phyloP scores from a whole-genome alignment of 2,329 filamentous ascomycete species.

The Chrysoporthe austroafricana region DNA sequence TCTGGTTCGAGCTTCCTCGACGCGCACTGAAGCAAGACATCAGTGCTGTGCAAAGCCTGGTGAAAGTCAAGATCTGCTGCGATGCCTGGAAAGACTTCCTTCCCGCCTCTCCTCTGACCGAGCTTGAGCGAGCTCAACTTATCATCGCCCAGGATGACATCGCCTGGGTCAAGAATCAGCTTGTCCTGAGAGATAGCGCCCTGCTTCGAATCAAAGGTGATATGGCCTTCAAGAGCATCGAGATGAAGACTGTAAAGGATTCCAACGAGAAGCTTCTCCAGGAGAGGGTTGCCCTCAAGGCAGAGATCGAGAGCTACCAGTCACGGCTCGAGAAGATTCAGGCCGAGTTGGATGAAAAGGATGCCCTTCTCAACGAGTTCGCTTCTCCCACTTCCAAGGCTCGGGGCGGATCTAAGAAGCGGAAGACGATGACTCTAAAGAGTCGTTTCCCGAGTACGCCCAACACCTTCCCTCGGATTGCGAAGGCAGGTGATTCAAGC shows the following conservation, averaged over 20 bases:
- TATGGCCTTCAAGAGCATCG: neutral
- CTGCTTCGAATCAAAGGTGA: neutral
- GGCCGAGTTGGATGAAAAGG: slow-evolving; percentile 8
- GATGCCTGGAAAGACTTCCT: slow-evolving; percentile 13
- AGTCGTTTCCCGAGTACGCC: slow-evolving; percentile 6
- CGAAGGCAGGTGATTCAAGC: neutral
- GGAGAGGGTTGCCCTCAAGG: neutral
- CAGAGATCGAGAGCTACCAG: neutral
- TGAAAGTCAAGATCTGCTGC: slow-evolving; percentile 20
- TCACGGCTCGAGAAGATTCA: neutral
- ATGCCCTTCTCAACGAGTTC: neutral
- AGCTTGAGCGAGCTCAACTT: slow-evolving; percentile 16
- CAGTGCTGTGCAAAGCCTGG: neutral
- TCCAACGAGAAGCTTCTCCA: neutral
- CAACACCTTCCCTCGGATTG: neutral
- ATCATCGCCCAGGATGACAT: slow-evolving; percentile 6
- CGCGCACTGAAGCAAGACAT: slow-evolving; percentile 10
- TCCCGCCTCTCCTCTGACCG: slow-evolving; percentile 2
- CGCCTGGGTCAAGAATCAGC: slow-evolving; percentile 18
- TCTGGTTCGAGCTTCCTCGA: slow-evolving; percentile 17
- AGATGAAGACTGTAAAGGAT: neutral
- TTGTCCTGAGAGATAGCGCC: neutral
- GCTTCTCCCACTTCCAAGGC: neutral
- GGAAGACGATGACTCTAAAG: slow-evolving; percentile 8
- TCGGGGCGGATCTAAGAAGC: neutral